phyloP scores from a whole-genome alignment of 2,329 filamentous ascomycete genomes.

The Epichloe coenophiala region DNA sequence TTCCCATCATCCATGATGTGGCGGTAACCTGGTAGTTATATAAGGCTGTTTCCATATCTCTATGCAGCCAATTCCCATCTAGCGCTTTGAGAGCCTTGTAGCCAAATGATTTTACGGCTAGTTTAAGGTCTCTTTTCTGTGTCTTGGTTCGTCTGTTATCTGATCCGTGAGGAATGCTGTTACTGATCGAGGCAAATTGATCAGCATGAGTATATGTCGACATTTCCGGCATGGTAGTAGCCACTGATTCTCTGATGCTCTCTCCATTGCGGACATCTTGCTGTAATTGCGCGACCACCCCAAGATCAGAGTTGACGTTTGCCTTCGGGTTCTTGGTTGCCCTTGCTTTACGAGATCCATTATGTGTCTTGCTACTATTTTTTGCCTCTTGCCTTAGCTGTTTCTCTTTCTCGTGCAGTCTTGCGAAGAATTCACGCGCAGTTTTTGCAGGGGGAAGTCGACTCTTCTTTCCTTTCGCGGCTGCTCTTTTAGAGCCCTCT shows the following conservation, averaged over 20 bases:
- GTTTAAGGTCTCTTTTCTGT: not conserved
- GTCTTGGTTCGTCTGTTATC: not conserved
- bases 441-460: not conserved
- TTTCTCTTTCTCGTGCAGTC: not conserved
- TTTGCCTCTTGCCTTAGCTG: not conserved
- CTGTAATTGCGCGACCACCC: not conserved
- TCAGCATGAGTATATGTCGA: not conserved
- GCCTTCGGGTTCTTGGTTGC: not conserved
- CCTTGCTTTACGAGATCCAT: not conserved
- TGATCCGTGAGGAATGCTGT: not conserved
- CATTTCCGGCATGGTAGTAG: not conserved
- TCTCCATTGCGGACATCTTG: not conserved
- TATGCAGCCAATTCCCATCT: not conserved
- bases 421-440: not conserved
- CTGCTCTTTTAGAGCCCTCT: not conserved
- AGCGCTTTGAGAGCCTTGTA: not conserved
- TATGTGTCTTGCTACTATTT: not conserved
- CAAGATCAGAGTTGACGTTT: not conserved
- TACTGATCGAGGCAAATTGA: not conserved
- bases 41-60: not conserved
- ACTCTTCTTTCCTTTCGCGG: not conserved
- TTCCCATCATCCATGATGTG: conserved; percentile 37
- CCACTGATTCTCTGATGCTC: not conserved
- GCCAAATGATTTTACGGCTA: not conserved
- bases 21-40: conserved; percentile 35